Conservation (phyloP, 2,329 filamentous ascomycete genomes). For the Arthroderma sp. region DNA sequence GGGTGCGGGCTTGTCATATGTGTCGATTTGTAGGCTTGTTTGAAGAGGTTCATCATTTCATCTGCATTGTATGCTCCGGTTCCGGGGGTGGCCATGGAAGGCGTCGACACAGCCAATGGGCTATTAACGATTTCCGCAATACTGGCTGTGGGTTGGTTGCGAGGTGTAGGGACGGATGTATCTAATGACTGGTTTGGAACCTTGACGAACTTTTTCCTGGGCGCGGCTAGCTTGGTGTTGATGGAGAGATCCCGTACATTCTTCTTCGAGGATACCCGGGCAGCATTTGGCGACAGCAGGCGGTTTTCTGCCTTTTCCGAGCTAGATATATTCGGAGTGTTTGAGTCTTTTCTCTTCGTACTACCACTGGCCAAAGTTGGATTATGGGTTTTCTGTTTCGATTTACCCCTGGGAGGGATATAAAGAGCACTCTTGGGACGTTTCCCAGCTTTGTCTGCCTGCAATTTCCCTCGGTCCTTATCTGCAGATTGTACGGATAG, state of each 20-base stretch:
- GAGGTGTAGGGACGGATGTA: neutral
- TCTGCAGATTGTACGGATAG: conserved; percentile 1
- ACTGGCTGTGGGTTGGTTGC: conserved; percentile 18
- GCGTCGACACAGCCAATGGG: conserved; percentile 20
- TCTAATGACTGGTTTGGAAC: conserved; percentile 21
- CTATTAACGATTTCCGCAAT: conserved; percentile 32
- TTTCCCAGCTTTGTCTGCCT: neutral
- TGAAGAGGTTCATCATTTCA: conserved; percentile 31
- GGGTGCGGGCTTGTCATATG: conserved; percentile 19
- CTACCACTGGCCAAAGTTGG: too few relatives aligned
- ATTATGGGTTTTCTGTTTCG: too few relatives aligned
- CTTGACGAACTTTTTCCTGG: conserved; percentile 18
- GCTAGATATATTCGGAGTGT: neutral
- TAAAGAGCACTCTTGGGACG: neutral
- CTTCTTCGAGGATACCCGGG: conserved; percentile 16
- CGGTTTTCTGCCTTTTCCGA: neutral
- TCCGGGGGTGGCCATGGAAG: conserved; percentile 14
- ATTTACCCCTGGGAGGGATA: too few relatives aligned
- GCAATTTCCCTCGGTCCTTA: neutral
- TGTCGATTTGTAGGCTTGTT: conserved; percentile 23
- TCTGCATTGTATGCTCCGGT: conserved; percentile 21
- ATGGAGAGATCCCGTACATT: conserved; percentile 30
- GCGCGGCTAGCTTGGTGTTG: conserved; percentile 25
- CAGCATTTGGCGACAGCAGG: conserved; percentile 4
- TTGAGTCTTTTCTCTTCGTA: too few relatives aligned